These are phyloP conservation scores for Piper longum DNA, from an alignment of 164 flowering plant species.

Conservation along the genomic window DNA sequence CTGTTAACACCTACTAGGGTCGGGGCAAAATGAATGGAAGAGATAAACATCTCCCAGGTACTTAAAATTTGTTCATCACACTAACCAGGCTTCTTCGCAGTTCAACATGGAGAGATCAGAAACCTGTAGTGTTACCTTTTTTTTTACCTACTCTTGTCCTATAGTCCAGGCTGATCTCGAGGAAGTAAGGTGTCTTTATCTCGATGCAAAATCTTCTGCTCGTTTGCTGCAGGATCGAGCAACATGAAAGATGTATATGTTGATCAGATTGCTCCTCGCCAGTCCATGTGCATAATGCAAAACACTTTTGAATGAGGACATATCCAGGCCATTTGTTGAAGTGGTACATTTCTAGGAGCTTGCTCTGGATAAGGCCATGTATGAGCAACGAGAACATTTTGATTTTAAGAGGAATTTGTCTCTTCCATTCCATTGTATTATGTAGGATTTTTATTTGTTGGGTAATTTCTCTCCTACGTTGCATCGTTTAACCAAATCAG, in stretches of 20 bases:
- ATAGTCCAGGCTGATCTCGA: constrained; percentile 60
- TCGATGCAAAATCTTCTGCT: constrained; percentile 93
- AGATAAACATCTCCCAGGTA: constrained; percentile 78
- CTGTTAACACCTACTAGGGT: no score
- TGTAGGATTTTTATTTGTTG: no score
- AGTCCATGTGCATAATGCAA: background rate
- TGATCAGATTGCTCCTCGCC: background rate
- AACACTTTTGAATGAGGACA: background rate
- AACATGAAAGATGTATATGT: constrained; percentile 48
- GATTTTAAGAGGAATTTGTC: no score
- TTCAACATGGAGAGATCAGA: no score
- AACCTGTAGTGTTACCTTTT: background rate
- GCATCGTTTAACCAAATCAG: no score
- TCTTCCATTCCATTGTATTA: no score
- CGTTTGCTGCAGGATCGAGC: constrained; percentile 90
- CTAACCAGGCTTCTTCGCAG: background rate
- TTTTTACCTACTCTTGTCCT: background rate
- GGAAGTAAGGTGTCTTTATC: constrained; percentile 58
- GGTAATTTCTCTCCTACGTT: no score
- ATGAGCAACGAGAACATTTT: no score
- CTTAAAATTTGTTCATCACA: background rate
- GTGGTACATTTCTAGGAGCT: no score
- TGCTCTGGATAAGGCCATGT: no score
- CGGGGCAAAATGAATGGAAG: constrained; percentile 75
- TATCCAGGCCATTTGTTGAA: no score